Evolutionary conservation across 1,284 basidiomycete species (phyloP).

Genomic region (Schizophyllum amplum): DNA sequence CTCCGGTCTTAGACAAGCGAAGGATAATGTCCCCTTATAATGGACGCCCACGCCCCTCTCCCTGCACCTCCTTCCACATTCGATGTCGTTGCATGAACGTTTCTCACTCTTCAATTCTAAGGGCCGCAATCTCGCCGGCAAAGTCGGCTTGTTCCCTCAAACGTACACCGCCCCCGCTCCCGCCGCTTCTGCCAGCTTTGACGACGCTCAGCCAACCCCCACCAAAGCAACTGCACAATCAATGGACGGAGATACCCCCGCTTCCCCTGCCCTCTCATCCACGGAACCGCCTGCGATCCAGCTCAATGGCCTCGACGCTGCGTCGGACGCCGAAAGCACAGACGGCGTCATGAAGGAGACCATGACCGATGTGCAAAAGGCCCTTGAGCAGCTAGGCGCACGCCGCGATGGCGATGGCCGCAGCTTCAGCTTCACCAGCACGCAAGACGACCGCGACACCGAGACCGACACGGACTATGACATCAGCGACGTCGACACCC

Average conservation of each 20-base stretch:
- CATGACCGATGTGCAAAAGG: conserved; percentile 81
- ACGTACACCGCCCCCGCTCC: conserved; percentile 71
- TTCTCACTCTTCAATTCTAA: conserved; percentile 22
- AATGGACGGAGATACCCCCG: conserved; percentile 10
- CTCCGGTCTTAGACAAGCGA: not conserved
- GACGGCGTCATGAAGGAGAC: conserved; percentile 74
- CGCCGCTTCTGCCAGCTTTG: conserved; percentile 28
- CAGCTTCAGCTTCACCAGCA: conserved; percentile 69
- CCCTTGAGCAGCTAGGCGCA: conserved; percentile 68
- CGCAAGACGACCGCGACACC: conserved; percentile 43
- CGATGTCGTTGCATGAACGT: not conserved
- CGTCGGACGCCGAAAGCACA: conserved; percentile 23
- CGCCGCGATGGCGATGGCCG: conserved; percentile 42
- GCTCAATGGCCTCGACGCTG: conserved; percentile 24
- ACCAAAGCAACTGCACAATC: conserved; percentile 16
- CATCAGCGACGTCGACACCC: conserved; percentile 36
- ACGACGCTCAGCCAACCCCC: conserved; percentile 23
- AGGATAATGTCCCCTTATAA: not conserved
- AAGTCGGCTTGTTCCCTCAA: conserved; percentile 85
- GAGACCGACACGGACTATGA: conserved; percentile 49
- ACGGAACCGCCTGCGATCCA: conserved; percentile 28
- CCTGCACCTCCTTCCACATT: not conserved
- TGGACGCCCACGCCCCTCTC: not conserved
- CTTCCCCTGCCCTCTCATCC: conserved; percentile 15
- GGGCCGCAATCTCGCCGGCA: conserved; percentile 82